Conservation (phyloP, 768 basidiomycete species). For the Trametes maxima region DNA sequence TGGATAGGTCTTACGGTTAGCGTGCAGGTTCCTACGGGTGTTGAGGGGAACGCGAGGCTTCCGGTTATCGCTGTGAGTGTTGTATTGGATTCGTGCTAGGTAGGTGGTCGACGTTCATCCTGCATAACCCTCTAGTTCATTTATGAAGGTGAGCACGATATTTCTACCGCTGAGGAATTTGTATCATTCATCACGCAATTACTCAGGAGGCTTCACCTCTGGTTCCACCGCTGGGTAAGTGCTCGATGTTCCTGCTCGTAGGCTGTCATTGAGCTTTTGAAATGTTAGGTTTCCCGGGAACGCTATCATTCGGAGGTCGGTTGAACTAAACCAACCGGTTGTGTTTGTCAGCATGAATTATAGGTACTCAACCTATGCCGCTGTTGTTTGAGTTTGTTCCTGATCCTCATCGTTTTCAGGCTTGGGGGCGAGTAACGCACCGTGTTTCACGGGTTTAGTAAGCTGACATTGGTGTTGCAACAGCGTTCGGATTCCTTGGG, state of each 20-base stretch:
- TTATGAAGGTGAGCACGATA: too few relatives aligned
- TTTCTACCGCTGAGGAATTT: too few relatives aligned
- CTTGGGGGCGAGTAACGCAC: slow-evolving; percentile 22
- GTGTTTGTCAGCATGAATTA: slow-evolving; percentile 60
- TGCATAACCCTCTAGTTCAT: slow-evolving; percentile 7
- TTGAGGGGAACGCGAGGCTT: slow-evolving; percentile 21
- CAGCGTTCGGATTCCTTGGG: slow-evolving; percentile 30
- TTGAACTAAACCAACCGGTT: slow-evolving; percentile 46
- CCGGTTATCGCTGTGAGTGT: slow-evolving; percentile 12
- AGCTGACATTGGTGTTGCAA: too few relatives aligned
- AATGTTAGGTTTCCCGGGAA: slow-evolving; percentile 35
- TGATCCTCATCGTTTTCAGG: slow-evolving; percentile 29
- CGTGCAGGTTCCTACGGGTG: slow-evolving; percentile 48
- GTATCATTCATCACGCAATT: too few relatives aligned
- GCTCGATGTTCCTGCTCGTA: background rate
- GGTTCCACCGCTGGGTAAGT: slow-evolving; percentile 12
- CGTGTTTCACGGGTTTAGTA: too few relatives aligned
- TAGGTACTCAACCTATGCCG: slow-evolving; percentile 21
- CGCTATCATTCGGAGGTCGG: slow-evolving; percentile 46
- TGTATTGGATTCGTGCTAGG: background rate
- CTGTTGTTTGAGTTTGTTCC: too few relatives aligned
- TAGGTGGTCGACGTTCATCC: background rate
- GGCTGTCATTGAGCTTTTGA: background rate
- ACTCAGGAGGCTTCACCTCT: too few relatives aligned
- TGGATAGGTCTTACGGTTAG: slow-evolving; percentile 53